A percentile compares a stretch with the other conserved stretches of the same genome.
These are phyloP conservation scores for Rhodomyrtus psidioides DNA, from an alignment of 441 rosid genomes.

Conservation along the genomic window DNA sequence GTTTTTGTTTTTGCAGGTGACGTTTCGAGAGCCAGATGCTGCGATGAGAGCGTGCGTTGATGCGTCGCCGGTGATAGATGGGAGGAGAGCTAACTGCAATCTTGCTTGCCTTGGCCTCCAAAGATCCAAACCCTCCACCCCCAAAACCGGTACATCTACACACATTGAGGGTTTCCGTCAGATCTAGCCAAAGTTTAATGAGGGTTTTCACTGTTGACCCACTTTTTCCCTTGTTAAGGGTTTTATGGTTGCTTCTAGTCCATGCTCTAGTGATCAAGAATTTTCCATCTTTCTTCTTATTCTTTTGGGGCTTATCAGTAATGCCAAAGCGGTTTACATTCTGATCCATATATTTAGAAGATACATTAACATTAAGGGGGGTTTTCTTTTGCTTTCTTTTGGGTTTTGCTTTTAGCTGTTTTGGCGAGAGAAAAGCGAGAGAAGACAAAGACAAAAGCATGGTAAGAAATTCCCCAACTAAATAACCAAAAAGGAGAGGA, in stretches of 20 bases:
- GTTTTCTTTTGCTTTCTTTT: not conserved
- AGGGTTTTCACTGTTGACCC: not conserved
- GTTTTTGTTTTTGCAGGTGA: slow-evolving; percentile 40
- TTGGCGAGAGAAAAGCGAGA: not conserved
- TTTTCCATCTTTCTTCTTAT: not conserved
- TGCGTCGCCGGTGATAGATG: slow-evolving; percentile 92
- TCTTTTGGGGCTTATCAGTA: not conserved
- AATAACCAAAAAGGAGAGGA: not conserved
- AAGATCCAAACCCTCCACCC: slow-evolving; percentile 92
- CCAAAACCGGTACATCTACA: slow-evolving; percentile 44
- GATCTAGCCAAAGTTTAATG: not conserved
- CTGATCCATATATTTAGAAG: not conserved
- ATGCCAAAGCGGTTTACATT: not conserved
- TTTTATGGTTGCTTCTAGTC: not conserved
- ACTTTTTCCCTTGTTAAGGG: not conserved
- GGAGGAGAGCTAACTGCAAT: slow-evolving; percentile 94
- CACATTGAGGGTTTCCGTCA: not conserved
- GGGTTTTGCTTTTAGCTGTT: not conserved
- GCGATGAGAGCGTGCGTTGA: slow-evolving; percentile 90
- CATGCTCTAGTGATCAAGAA: not conserved
- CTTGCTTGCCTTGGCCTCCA: slow-evolving; percentile 92
- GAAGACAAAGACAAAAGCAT: not conserved
- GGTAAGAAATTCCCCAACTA: not conserved
- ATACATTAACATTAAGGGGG: not conserved
- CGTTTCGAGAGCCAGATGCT: slow-evolving; percentile 85